phyloP scores from a whole-genome alignment of 2,329 filamentous ascomycete genomes.

The Samsoniella hepiali region DNA sequence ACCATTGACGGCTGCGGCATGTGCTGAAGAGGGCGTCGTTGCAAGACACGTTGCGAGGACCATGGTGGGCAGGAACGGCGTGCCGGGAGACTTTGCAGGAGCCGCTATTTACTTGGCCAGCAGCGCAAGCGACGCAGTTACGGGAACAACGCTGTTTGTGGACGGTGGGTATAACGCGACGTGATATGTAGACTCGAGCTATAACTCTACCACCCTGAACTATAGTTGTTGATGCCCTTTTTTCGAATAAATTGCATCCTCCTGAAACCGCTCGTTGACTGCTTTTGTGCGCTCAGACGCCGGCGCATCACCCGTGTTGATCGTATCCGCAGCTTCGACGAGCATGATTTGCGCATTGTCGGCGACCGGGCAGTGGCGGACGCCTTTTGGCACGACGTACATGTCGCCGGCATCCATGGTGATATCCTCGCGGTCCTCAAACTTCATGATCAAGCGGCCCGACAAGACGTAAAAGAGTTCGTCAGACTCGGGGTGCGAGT shows the following conservation, averaged over 20 bases:
- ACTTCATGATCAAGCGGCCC: constrained; percentile 34
- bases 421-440: constrained; percentile 29
- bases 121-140: constrained; percentile 31
- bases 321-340: constrained; percentile 34
- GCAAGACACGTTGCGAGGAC: constrained; percentile 28
- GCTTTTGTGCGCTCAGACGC: constrained; percentile 26
- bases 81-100: constrained; percentile 32
- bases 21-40: constrained; percentile 24
- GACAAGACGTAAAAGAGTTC: constrained; percentile 40
- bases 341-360: constrained; percentile 37
- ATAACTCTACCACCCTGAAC: background rate
- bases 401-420: constrained; percentile 32
- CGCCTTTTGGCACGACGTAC: constrained; percentile 35
- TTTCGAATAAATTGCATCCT: background rate
- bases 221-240: background rate
- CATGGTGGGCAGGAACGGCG: constrained; percentile 32
- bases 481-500: constrained; percentile 39
- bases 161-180: constrained; percentile 35
- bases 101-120: constrained; percentile 31
- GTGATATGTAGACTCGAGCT: background rate
- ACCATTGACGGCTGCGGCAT: constrained; percentile 25
- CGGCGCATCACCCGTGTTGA: constrained; percentile 30
- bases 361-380: constrained; percentile 36
- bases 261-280: constrained; percentile 6
- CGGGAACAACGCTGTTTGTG: constrained; percentile 34